Base-by-base conservation (phyloP, 1,284 basidiomycete species). In the Peniophora sp. region DNA sequence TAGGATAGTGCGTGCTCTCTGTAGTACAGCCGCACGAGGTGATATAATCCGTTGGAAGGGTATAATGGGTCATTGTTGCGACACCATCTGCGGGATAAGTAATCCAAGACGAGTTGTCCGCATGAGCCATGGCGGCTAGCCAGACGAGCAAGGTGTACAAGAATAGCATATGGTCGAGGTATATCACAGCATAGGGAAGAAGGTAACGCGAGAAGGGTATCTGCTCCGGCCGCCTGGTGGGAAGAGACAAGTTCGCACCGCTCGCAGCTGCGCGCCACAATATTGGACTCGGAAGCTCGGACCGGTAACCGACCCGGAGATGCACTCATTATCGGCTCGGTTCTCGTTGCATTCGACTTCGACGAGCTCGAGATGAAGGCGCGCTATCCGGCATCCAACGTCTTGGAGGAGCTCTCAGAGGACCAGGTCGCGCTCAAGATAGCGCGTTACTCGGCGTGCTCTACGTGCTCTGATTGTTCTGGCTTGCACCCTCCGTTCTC, bases 1-100 rank as follows among this genome's bases (percentile, higher is more conserved):
- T 89, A 2, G 87, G 86, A 59, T 82, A 87, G 59, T 82, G 70
- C 24, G 85, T 86, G 60, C 84, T 87, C 43, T 72, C 69, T 9
- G 73, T 74, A 1, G 78, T 81, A 61, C 88, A 90, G 50, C 87
- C 87, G 58, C 78, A 80, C 0, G 73, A 69, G 38, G 77, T 74
- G 49, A 78, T 73, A 58, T 75, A 84, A 51, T 77, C 75, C 34
- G 63, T 60, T 36, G 82, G 80, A n/a, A 85, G 68, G 34, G 65
- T 63, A 58, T 85, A 84, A 60, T 85, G 79, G 38, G 82, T 83
- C 69, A 85, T 70, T 12, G 81, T 81, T 16, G 81, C 83, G 45
- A 68, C 61, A 36, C 81, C 80, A 57, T 66, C 57, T 47, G 72
- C 20, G 52, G 78, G 65, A 61, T 86, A 85, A 57, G 78, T 63